Evolutionary conservation across 768 basidiomycete species (phyloP).

Genomic region (Terana coerulea): DNA sequence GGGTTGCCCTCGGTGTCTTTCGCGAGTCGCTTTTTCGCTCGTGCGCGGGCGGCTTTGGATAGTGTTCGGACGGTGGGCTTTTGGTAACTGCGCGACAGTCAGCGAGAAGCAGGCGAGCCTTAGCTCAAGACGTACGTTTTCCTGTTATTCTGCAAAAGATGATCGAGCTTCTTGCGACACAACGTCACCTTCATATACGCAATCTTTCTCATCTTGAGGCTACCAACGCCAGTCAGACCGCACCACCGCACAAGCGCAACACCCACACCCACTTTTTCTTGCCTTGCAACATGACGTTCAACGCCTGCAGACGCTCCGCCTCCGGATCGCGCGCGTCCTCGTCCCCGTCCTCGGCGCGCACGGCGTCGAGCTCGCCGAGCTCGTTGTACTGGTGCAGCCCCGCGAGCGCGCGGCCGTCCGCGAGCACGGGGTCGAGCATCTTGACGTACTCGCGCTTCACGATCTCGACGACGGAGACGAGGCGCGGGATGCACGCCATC

Average conservation of each 20-base stretch:
- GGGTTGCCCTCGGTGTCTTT: slow-evolving; percentile 27
- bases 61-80: slow-evolving; percentile 47
- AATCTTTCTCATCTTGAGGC: slow-evolving; percentile 35
- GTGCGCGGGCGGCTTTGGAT: slow-evolving; percentile 53
- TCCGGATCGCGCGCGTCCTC: slow-evolving; percentile 29
- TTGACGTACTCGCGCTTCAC: slow-evolving; percentile 79
- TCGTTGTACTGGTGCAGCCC: slow-evolving; percentile 81
- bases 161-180: slow-evolving; percentile 37
- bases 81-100: slow-evolving; percentile 46
- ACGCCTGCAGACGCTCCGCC: slow-evolving; percentile 14
- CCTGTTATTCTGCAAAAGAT: background rate
- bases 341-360: slow-evolving; percentile 29
- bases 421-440: slow-evolving; percentile 38
- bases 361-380: slow-evolving; percentile 51
- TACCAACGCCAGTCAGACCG: background rate
- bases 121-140: background rate
- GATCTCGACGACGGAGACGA: slow-evolving; percentile 79
- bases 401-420: slow-evolving; percentile 30
- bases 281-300: slow-evolving; percentile 46
- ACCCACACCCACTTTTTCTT: slow-evolving; percentile 53
- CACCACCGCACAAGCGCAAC: background rate
- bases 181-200: slow-evolving; percentile 73
- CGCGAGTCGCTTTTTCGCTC: slow-evolving; percentile 44
- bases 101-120: background rate
- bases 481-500: slow-evolving; percentile 47